phyloP scores from a whole-genome alignment of 2,329 filamentous ascomycete species.

The Ambrosiella beaveri region DNA sequence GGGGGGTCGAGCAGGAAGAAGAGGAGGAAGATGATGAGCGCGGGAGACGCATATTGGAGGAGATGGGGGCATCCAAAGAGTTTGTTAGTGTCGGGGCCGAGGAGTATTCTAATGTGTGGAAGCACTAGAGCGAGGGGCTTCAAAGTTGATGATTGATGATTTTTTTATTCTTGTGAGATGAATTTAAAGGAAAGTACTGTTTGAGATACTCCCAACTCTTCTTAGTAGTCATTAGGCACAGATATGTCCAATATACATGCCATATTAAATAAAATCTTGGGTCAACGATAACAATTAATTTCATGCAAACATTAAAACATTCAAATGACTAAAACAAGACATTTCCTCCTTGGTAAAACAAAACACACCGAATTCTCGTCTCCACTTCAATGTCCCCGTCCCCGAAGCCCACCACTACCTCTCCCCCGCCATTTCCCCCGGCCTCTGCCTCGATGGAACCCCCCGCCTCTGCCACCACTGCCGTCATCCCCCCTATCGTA shows the following conservation, averaged over 20 bases:
- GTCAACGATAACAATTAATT: too few species aligned
- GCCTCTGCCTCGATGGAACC: slow-evolving; percentile 21
- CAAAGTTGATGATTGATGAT: background rate
- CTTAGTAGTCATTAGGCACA: background rate
- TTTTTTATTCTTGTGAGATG: background rate
- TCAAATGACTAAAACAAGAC: too few species aligned
- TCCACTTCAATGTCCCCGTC: slow-evolving; percentile 18
- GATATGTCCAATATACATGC: too few species aligned
- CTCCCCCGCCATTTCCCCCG: slow-evolving; percentile 23
- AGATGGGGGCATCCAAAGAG: slow-evolving; percentile 22
- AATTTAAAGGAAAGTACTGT: background rate
- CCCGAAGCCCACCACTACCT: slow-evolving; percentile 20
- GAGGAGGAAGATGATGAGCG: slow-evolving; percentile 16
- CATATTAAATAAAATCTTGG: too few species aligned
- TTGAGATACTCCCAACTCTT: background rate
- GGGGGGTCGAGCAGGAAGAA: slow-evolving; percentile 1
- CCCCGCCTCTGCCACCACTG: slow-evolving; percentile 17
- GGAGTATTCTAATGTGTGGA: slow-evolving; percentile 22
- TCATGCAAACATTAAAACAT: too few species aligned
- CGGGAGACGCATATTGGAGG: slow-evolving; percentile 16
- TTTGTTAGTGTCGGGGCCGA: slow-evolving; percentile 29
- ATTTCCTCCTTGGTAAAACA: too few species aligned
- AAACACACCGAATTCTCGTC: background rate
- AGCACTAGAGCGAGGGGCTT: slow-evolving; percentile 6
- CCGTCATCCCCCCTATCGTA: slow-evolving; percentile 22